phyloP scores from a whole-genome alignment of 2,329 filamentous ascomycete species.

The Amauroascus niger region DNA sequence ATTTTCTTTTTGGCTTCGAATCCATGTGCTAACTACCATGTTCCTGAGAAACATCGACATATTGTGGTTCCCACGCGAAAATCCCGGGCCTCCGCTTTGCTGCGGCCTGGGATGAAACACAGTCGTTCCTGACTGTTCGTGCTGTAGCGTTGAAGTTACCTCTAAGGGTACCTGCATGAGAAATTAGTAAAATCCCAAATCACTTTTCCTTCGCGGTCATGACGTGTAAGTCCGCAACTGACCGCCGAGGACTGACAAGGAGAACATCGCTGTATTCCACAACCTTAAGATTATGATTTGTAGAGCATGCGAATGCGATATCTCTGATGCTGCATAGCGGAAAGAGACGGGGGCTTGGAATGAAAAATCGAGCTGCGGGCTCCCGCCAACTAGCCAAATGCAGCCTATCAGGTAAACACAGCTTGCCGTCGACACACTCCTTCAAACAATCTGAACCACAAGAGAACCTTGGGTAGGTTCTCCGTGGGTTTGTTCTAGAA shows the following conservation, averaged over 20 bases:
- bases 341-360: not conserved
- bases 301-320: not conserved
- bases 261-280: not conserved
- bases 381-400: not conserved
- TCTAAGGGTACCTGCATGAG: constrained; percentile 2
- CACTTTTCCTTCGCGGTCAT: not conserved
- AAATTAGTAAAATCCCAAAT: not conserved
- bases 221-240: not conserved
- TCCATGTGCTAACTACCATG: not conserved
- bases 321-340: not conserved
- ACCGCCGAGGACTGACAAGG: not conserved
- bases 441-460: not conserved
- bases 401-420: not conserved
- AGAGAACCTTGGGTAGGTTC: no score
- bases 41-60: not conserved
- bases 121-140: not conserved
- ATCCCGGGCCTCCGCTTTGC: not conserved
- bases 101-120: not conserved
- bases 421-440: not conserved
- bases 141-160: not conserved
- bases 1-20: not conserved
- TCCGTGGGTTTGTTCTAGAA: not conserved
- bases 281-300: not conserved
- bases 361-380: not conserved
- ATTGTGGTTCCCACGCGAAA: not conserved